Conservation (phyloP, 2,329 filamentous ascomycete species). For the Ilyonectria sp. region DNA sequence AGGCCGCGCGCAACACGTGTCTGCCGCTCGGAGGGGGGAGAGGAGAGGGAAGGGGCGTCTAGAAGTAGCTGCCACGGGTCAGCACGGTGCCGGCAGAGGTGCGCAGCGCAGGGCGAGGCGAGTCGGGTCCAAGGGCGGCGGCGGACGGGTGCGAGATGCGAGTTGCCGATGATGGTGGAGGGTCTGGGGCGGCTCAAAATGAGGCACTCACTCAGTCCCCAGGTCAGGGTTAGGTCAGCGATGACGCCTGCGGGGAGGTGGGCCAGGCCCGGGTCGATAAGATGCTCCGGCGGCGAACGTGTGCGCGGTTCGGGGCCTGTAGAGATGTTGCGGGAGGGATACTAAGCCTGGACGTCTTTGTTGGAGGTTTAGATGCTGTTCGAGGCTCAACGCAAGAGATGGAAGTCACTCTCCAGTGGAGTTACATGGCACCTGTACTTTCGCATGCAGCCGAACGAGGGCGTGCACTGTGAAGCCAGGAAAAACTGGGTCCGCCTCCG, state of each 20-base stretch:
- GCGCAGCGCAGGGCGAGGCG: conserved; percentile 39
- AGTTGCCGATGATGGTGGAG: conserved; percentile 46
- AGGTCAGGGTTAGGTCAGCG: conserved; percentile 57
- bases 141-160: conserved; percentile 36
- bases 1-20: conserved; percentile 51
- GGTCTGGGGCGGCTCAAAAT: conserved; percentile 53
- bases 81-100: conserved; percentile 38
- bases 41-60: conserved; percentile 33
- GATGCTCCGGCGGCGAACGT: conserved; percentile 34
- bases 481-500: conserved; percentile 36
- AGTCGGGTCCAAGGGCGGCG: conserved; percentile 39
- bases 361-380: conserved; percentile 40
- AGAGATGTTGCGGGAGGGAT: conserved; percentile 30
- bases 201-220: conserved; percentile 53
- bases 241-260: conserved; percentile 54
- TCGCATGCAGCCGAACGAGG: conserved; percentile 49
- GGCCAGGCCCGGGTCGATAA: conserved; percentile 38
- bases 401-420: conserved; percentile 54
- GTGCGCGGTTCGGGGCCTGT: conserved; percentile 28
- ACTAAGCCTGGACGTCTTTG: conserved; percentile 38
- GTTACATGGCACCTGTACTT: conserved; percentile 54
- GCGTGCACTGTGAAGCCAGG: conserved; percentile 32
- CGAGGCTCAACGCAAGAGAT: conserved; percentile 41
- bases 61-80: conserved; percentile 39
- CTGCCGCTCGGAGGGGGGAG: conserved; percentile 43